phyloP scores from a whole-genome alignment of 2,329 filamentous ascomycete species.

The Piedraia hortae region DNA sequence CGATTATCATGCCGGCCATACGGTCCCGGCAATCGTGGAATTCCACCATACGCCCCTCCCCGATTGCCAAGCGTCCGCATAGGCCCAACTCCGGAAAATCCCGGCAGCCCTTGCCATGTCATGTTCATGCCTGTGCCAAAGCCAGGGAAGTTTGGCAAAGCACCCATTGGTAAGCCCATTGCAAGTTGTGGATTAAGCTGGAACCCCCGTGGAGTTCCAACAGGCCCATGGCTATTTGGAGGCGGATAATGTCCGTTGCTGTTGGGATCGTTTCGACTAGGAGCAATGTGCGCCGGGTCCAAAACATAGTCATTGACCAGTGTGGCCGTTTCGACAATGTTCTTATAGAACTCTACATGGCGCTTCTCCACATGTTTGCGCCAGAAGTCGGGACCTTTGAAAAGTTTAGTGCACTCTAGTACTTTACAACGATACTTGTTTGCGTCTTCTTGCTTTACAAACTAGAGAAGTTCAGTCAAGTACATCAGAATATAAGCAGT shows the following conservation, averaged over 20 bases:
- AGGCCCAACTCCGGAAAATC: conserved; percentile 14
- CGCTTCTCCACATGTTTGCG: conserved; percentile 93
- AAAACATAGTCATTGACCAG: conserved; percentile 86
- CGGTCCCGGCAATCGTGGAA: conserved; percentile 6
- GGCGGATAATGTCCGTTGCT: conserved; percentile 88
- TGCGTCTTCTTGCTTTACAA: conserved; percentile 91
- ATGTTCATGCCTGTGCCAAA: not conserved
- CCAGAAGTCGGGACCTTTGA: conserved; percentile 96
- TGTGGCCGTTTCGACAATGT: conserved; percentile 56
- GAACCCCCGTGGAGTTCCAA: conserved; percentile 76
- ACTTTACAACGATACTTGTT: conserved; percentile 93
- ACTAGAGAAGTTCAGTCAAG: conserved; percentile 15
- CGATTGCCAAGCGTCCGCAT: conserved; percentile 10
- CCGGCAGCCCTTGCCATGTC: conserved; percentile 5
- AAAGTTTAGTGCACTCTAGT: conserved; percentile 83
- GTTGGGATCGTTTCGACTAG: conserved; percentile 76
- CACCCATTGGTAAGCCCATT: conserved; percentile 16
- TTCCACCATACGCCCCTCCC: conserved; percentile 1
- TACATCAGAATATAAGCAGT: too few species aligned
- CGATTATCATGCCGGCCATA: conserved; percentile 13
- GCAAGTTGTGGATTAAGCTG: conserved; percentile 40
- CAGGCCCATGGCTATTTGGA: conserved; percentile 33
- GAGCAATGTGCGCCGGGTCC: conserved; percentile 81
- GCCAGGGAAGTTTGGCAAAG: conserved; percentile 3
- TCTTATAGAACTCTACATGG: conserved; percentile 64